These are phyloP conservation scores for Zoysia matrella DNA, from an alignment of 202 grass and related monocot species.

Conservation along the genomic window DNA sequence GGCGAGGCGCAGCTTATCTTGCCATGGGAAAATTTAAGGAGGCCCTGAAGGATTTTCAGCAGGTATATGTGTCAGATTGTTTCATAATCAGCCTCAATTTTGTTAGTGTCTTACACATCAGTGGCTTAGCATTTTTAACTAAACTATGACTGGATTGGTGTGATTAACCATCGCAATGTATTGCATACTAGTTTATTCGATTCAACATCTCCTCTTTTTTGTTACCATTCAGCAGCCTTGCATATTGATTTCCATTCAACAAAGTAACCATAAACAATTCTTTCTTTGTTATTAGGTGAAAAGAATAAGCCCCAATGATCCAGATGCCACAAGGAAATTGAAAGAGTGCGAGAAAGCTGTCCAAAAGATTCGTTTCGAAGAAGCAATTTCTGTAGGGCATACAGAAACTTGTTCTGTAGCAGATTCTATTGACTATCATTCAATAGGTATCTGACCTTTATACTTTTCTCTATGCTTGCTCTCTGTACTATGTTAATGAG, in stretches of 20 bases:
- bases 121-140: not conserved
- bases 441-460: slow-evolving; percentile 54
- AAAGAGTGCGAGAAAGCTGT: slow-evolving; percentile 92
- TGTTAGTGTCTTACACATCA: no score
- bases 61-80: slow-evolving; percentile 47
- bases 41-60: slow-evolving; percentile 87
- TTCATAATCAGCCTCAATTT: slow-evolving; percentile 6
- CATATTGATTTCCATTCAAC: not conserved
- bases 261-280: not conserved
- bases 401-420: slow-evolving; percentile 49
- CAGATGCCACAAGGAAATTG: slow-evolving; percentile 80
- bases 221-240: not conserved
- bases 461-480: not conserved
- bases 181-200: no score
- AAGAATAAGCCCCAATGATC: slow-evolving; percentile 79
- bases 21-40: slow-evolving; percentile 96
- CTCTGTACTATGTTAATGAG: not conserved
- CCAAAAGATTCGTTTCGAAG: slow-evolving; percentile 83
- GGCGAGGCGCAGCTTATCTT: slow-evolving; percentile 76
- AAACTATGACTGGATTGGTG: not conserved
- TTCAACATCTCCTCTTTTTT: not conserved
- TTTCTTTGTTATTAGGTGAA: slow-evolving; percentile 56
- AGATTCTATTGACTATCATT: slow-evolving; percentile 73
- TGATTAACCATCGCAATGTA: no score
- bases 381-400: slow-evolving; percentile 73